These are phyloP conservation scores for Leccinum broughii DNA, from an alignment of 768 basidiomycete genomes.

Conservation along the genomic window DNA sequence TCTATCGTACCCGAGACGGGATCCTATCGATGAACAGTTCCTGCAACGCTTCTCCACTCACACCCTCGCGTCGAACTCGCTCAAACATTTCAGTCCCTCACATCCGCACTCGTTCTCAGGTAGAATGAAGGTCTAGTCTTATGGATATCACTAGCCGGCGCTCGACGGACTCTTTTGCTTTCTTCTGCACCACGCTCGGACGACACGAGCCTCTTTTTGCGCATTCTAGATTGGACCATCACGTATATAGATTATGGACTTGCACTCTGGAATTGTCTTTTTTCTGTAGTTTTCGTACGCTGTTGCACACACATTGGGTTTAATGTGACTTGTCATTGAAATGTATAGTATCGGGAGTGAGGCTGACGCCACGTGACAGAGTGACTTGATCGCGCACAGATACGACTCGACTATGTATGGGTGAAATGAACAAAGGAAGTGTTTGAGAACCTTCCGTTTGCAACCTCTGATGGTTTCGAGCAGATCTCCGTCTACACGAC, in stretches of 20 bases:
- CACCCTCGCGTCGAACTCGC: conserved; percentile 19
- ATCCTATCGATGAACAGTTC: conserved; percentile 65
- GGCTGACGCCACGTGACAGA: conserved; percentile 11
- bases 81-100: conserved; percentile 22
- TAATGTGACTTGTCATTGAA: conserved; percentile 20
- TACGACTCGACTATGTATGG: background rate
- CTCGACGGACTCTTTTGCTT: conserved; percentile 4
- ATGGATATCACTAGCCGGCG: background rate
- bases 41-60: conserved; percentile 54
- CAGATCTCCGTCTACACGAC: conserved; percentile 19
- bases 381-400: background rate
- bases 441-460: background rate
- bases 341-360: background rate
- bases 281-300: conserved; percentile 22
- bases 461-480: background rate
- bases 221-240: conserved; percentile 24
- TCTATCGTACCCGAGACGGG: conserved; percentile 53
- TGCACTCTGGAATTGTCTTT: conserved; percentile 23
- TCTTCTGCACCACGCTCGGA: conserved; percentile 6
- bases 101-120: conserved; percentile 26
- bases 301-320: conserved; percentile 15
- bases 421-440: background rate
- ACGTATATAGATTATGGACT: conserved; percentile 34
- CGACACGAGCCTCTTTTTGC: conserved; percentile 11
- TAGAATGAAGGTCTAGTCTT: conserved; percentile 24